A percentile compares a stretch with the other conserved stretches of the same genome.
Conservation (phyloP, 164 flowering plant species). For the Euptelea pleiosperma region DNA sequence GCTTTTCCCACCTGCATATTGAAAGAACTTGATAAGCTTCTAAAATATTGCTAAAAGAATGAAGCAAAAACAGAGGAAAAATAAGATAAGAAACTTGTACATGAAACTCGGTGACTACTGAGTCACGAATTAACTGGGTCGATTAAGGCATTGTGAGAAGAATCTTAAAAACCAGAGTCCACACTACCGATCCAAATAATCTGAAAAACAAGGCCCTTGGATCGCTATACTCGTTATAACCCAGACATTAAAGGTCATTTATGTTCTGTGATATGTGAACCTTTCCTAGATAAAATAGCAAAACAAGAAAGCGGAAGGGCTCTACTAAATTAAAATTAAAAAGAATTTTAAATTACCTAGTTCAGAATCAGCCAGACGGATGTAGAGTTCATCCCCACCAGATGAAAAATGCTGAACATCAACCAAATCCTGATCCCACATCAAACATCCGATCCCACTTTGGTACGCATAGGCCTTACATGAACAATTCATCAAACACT, state of each 20-base stretch:
- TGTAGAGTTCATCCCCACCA: slow-evolving; percentile 21
- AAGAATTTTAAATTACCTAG: slow-evolving; percentile 34
- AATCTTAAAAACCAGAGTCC: too few species aligned
- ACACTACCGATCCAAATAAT: too few species aligned
- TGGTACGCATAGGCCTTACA: slow-evolving; percentile 46
- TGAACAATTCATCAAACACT: slow-evolving; percentile 56
- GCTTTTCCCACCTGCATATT: slow-evolving; percentile 18
- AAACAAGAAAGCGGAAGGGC: background rate
- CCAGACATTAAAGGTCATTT: too few species aligned
- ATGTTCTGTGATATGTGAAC: too few species aligned
- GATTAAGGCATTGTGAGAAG: too few species aligned
- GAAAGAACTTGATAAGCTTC: background rate
- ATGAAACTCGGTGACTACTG: too few species aligned
- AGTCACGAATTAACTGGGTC: too few species aligned
- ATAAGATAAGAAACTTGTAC: background rate
- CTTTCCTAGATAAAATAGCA: too few species aligned
- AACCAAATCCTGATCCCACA: slow-evolving; percentile 31
- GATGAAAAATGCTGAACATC: slow-evolving; percentile 38
- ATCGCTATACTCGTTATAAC: too few species aligned
- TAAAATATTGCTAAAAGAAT: background rate
- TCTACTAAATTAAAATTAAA: background rate
- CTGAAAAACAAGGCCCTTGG: too few species aligned
- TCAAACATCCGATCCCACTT: slow-evolving; percentile 34
- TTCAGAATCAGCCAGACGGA: slow-evolving; percentile 52
- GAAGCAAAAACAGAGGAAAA: background rate